These are phyloP conservation scores for Xylaria cubensis DNA, from an alignment of 495 filamentous ascomycete species.

Conservation along the genomic window DNA sequence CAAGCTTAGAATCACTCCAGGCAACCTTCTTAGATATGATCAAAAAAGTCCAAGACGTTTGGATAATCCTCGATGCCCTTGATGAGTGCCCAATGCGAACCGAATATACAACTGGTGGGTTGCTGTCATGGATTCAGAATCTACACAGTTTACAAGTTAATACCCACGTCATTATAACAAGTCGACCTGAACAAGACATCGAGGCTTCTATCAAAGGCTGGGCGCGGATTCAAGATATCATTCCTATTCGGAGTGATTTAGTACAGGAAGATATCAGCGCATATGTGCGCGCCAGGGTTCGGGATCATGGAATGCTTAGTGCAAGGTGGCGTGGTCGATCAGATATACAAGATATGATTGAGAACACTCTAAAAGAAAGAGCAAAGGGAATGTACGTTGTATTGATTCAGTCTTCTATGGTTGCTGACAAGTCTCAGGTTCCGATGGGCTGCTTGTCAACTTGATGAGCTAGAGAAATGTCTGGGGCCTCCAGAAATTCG, in stretches of 20 bases:
- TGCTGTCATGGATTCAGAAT: constrained; percentile 2
- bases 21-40: background rate
- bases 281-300: background rate
- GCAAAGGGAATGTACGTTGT: constrained; percentile 17
- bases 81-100: background rate
- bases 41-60: background rate
- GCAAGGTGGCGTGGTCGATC: background rate
- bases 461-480: constrained; percentile 17
- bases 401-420: background rate
- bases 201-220: background rate
- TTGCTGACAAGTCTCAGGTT: constrained; percentile 3
- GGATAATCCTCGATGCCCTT: constrained; percentile 2
- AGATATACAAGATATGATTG: background rate
- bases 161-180: background rate
- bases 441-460: constrained; percentile 17
- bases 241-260: background rate
- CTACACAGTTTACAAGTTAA: background rate
- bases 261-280: background rate
- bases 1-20: background rate
- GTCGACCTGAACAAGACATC: constrained; percentile 13
- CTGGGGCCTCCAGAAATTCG: background rate
- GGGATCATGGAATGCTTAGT: background rate
- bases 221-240: background rate
- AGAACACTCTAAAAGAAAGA: background rate
- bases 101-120: background rate